Evolutionary conservation across 1,284 basidiomycete species (phyloP).

Genomic region (Phellopilus nigrolimitatus): DNA sequence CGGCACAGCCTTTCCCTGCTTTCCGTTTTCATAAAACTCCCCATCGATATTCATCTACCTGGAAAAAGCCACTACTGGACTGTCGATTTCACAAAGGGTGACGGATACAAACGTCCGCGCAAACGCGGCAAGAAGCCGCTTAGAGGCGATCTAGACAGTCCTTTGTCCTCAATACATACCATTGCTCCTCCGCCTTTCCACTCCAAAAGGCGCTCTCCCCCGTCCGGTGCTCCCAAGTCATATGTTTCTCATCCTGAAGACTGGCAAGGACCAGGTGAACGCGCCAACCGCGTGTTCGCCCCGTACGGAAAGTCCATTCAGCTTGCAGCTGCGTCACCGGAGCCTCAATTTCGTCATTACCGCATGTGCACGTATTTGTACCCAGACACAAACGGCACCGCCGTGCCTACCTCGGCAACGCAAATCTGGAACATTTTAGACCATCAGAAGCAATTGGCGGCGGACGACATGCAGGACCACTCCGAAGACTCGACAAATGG

Average conservation of each 20-base stretch:
- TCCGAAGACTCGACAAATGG: too few species aligned
- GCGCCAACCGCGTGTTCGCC: background rate
- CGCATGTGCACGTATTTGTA: slow-evolving; percentile 17
- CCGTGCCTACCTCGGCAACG: background rate
- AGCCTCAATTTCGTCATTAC: slow-evolving; percentile 13
- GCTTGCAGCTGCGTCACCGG: slow-evolving; percentile 2
- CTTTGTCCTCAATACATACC: background rate
- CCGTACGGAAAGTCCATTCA: background rate
- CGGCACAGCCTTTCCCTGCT: slow-evolving; percentile 86
- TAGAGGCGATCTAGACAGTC: background rate
- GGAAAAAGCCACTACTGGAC: slow-evolving; percentile 74
- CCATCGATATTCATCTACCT: slow-evolving; percentile 60
- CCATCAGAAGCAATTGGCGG: background rate
- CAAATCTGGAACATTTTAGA: background rate
- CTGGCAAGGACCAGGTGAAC: slow-evolving; percentile 7
- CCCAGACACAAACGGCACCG: slow-evolving; percentile 1
- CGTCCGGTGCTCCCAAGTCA: background rate
- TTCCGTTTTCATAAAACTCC: slow-evolving; percentile 68
- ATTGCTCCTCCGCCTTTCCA: background rate
- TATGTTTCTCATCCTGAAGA: background rate
- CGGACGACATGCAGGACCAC: background rate
- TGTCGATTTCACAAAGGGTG: slow-evolving; percentile 52
- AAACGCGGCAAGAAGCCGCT: slow-evolving; percentile 38
- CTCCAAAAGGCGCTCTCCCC: background rate
- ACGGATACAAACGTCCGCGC: slow-evolving; percentile 60